A percentile compares a stretch with the other conserved stretches of the same genome.
Evolutionary conservation across 2,329 filamentous ascomycete species (phyloP).

Genomic region (Aspergillus sp.): DNA sequence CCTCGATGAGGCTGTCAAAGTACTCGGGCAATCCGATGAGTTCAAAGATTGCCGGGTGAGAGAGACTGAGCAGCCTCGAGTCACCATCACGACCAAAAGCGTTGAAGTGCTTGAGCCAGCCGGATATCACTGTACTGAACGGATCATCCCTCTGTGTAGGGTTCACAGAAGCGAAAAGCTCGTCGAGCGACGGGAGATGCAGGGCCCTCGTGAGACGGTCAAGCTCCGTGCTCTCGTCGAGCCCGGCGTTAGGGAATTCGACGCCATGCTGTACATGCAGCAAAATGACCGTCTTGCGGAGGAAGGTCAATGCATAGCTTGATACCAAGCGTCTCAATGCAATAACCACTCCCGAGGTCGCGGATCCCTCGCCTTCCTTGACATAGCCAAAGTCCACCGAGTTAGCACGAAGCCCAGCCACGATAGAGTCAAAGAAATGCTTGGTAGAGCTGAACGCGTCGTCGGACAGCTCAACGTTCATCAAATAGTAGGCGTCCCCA

Average conservation of each 20-base stretch:
- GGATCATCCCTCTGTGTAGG: slow-evolving; percentile 33
- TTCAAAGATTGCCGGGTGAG: slow-evolving; percentile 89
- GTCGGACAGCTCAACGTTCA: slow-evolving; percentile 21
- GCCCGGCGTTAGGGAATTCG: slow-evolving; percentile 68
- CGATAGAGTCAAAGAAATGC: slow-evolving; percentile 33
- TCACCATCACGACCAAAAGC: slow-evolving; percentile 27
- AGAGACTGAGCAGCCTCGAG: slow-evolving; percentile 44
- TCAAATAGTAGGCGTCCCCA: slow-evolving; percentile 20
- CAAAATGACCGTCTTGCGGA: slow-evolving; percentile 77
- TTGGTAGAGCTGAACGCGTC: slow-evolving; percentile 23
- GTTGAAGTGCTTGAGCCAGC: slow-evolving; percentile 61
- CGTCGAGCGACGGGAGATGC: slow-evolving; percentile 68
- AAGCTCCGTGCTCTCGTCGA: slow-evolving; percentile 66
- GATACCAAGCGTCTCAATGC: slow-evolving; percentile 45
- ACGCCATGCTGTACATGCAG: slow-evolving; percentile 84
- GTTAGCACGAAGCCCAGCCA: slow-evolving; percentile 31
- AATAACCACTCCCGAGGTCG: slow-evolving; percentile 25
- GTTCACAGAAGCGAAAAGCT: slow-evolving; percentile 60
- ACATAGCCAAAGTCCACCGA: slow-evolving; percentile 32
- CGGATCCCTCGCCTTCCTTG: slow-evolving; percentile 31
- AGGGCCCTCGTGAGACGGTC: slow-evolving; percentile 72
- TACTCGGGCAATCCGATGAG: slow-evolving; percentile 86
- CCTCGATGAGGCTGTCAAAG: slow-evolving; percentile 87
- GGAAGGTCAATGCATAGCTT: slow-evolving; percentile 81
- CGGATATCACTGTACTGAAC: slow-evolving; percentile 48